Percentiles rank a stretch among this genome's conserved stretches.
Conservation (phyloP, 495 filamentous ascomycete genomes). For the Neurospora hispaniola region DNA sequence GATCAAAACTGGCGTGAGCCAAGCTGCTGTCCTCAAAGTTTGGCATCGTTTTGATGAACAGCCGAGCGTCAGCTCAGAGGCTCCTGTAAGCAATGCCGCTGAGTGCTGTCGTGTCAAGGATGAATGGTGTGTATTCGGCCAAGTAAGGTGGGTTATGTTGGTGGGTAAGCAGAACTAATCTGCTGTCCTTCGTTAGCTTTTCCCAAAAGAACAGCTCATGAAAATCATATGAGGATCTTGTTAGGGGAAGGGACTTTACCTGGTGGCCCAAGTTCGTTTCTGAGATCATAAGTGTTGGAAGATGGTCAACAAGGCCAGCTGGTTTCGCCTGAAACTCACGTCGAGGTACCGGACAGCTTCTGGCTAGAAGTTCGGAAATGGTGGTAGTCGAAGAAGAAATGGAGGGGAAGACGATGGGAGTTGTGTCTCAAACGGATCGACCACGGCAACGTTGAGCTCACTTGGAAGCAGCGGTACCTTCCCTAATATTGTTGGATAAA, state of each 20-base stretch:
- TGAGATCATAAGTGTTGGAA: background rate
- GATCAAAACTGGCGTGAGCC: slow-evolving; percentile 1
- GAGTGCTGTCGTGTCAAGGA: background rate
- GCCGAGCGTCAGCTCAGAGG: background rate
- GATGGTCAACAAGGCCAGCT: background rate
- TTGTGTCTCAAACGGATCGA: background rate
- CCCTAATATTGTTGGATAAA: background rate
- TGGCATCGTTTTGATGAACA: slow-evolving; percentile 7
- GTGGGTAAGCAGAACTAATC: background rate
- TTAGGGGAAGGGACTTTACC: background rate
- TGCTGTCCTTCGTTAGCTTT: background rate
- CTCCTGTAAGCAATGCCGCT: background rate
- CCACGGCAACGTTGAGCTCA: background rate
- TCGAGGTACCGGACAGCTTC: background rate
- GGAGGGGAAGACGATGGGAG: background rate
- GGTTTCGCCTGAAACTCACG: background rate
- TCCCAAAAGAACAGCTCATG: background rate
- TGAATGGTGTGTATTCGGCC: background rate
- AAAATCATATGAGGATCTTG: background rate
- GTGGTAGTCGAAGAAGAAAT: background rate
- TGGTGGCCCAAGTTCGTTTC: background rate
- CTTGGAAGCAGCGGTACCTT: background rate
- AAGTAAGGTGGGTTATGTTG: background rate
- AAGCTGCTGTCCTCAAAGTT: slow-evolving; percentile 8
- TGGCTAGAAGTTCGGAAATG: background rate